phyloP scores from a whole-genome alignment of 352 stramenopile species.

The Phytophthora kernoviae region DNA sequence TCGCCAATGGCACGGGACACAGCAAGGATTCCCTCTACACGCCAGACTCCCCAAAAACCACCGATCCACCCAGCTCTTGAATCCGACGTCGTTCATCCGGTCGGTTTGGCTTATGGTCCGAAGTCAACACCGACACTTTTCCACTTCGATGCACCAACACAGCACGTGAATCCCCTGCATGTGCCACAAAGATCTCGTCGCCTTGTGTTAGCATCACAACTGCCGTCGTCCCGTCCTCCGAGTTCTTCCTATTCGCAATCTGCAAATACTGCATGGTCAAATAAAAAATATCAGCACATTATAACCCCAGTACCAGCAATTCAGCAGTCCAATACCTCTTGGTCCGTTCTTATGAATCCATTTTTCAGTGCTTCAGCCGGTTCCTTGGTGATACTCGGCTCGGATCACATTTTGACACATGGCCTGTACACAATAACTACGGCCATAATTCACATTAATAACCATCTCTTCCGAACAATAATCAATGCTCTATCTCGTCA shows the following conservation, averaged over 20 bases:
- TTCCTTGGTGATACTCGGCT: conserved; percentile 69
- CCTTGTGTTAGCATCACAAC: conserved; percentile 80
- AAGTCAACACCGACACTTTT: conserved; percentile 79
- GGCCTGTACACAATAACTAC: conserved; percentile 80
- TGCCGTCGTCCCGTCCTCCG: conserved; percentile 91
- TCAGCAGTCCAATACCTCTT: conserved; percentile 48
- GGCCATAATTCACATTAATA: conserved; percentile 3
- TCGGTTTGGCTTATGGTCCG: conserved; percentile 92
- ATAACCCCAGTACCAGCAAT: background rate
- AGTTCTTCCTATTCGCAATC: conserved; percentile 80
- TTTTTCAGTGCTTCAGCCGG: conserved; percentile 75
- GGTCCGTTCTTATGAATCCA: conserved; percentile 78
- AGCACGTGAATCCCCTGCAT: conserved; percentile 90
- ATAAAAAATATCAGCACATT: conserved; percentile 2
- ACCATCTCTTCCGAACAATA: background rate
- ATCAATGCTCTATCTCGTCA: conserved; percentile 3
- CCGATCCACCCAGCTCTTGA: conserved; percentile 84
- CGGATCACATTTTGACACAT: conserved; percentile 87
- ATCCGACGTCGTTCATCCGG: conserved; percentile 91
- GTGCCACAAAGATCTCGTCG: conserved; percentile 86
- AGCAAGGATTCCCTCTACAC: conserved; percentile 93
- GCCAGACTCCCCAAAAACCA: conserved; percentile 94
- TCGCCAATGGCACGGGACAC: conserved; percentile 94
- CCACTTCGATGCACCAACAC: conserved; percentile 85
- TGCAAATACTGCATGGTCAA: conserved; percentile 67